Percentiles rank a stretch among this genome's conserved stretches.
Evolutionary conservation across 441 rosid species (phyloP).

Genomic region (Bocquillonia castaneifolia): DNA sequence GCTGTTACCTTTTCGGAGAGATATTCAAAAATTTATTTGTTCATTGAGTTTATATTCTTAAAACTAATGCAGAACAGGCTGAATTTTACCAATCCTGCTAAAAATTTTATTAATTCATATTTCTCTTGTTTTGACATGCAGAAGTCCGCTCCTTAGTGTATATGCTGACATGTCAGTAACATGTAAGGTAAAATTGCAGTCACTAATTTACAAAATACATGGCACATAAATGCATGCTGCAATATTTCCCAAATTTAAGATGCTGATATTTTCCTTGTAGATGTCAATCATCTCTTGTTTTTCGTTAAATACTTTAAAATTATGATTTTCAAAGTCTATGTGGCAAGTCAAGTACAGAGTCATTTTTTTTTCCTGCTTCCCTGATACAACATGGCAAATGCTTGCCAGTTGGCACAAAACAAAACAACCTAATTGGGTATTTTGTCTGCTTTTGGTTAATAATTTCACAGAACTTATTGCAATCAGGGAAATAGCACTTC

Average conservation of each 20-base stretch:
- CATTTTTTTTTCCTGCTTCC: not conserved
- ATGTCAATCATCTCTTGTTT: not conserved
- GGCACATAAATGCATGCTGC: not conserved
- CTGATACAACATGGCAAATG: not conserved
- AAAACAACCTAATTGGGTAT: not conserved
- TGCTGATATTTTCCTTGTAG: not conserved
- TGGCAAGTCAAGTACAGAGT: not conserved
- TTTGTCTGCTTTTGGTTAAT: not conserved
- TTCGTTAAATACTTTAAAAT: not conserved
- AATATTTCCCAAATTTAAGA: not conserved
- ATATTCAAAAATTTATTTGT: not conserved
- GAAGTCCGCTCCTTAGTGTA: slow-evolving; percentile 87
- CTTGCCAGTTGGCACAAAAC: too few relatives aligned
- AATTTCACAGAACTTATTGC: not conserved
- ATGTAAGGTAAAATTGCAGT: slow-evolving; percentile 61
- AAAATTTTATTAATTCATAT: not conserved
- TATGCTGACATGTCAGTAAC: slow-evolving; percentile 96
- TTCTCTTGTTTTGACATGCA: slow-evolving; percentile 31
- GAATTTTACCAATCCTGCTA: not conserved
- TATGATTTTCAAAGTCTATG: not conserved
- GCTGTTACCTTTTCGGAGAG: not conserved
- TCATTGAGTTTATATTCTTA: not conserved
- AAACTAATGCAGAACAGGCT: not conserved
- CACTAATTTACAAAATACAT: not conserved
- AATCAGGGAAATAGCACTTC: too few relatives aligned